phyloP scores from a whole-genome alignment of 1,139 yeast genomes.

The Zygotorulaspora mrakii region DNA sequence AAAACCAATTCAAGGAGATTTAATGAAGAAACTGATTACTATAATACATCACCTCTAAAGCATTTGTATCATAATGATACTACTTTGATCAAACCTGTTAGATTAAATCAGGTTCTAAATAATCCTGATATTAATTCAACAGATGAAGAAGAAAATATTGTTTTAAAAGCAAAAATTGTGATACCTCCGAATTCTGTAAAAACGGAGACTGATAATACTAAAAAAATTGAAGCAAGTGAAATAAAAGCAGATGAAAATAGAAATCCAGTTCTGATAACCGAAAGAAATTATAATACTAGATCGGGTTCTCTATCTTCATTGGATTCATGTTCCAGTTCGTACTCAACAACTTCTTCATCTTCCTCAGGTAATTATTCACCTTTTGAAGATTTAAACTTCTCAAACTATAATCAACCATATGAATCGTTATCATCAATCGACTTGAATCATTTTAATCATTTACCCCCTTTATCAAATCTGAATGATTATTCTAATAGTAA shows the following conservation, averaged over 20 bases:
- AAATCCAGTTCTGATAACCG: too few species aligned
- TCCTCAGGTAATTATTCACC: slow-evolving; percentile 13
- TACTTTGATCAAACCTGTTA: slow-evolving; percentile 23
- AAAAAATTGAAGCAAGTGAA: background rate
- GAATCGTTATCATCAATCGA: slow-evolving; percentile 12
- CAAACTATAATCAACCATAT: slow-evolving; percentile 5
- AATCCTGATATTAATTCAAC: slow-evolving; percentile 10
- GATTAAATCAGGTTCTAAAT: slow-evolving; percentile 19
- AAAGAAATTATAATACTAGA: slow-evolving; percentile 1
- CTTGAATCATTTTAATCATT: slow-evolving; percentile 10
- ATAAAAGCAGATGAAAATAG: background rate
- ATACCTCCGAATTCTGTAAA: too few species aligned
- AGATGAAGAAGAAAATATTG: slow-evolving; percentile 10
- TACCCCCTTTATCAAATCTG: slow-evolving; percentile 6
- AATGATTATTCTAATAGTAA: background rate
- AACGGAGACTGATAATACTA: background rate
- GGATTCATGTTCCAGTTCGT: slow-evolving; percentile 4
- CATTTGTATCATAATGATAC: slow-evolving; percentile 33
- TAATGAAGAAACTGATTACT: slow-evolving; percentile 34
- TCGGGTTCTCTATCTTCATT: slow-evolving; percentile 8
- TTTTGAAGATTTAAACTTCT: slow-evolving; percentile 8
- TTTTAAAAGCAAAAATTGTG: too few species aligned
- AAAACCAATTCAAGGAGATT: slow-evolving; percentile 24
- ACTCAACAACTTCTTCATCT: slow-evolving; percentile 5
- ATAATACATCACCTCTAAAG: slow-evolving; percentile 35